Base-by-base conservation (phyloP, 441 rosid genomes). In the Hypseocharis bilobata region DNA sequence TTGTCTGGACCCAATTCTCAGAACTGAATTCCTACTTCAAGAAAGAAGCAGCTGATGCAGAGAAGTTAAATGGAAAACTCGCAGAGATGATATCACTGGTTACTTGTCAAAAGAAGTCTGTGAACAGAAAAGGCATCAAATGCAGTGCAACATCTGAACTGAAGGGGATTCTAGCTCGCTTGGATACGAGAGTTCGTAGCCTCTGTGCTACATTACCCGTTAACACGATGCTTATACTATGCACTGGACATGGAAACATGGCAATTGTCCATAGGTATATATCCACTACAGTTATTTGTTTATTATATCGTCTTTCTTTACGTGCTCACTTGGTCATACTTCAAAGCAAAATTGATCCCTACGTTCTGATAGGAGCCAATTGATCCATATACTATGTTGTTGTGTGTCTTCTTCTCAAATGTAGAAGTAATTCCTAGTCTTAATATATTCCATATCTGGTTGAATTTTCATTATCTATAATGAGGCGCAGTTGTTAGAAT, bases 211-310 rank as follows among this genome's bases (percentile, higher is more conserved):
- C 89, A 36, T 80, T 94, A 72, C 96, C 99, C 1, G 73, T 84
- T 3, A 94, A 91, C 71, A 60, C 94, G 64, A 82, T 91, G 97
- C 78, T 94, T 59, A 84, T 89, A 76, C 76, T 94, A 71, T 94
- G 96, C 84, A 88, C 97, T 0, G 97, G 96, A 59, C 99, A 91
- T 71, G 99, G 99, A 72, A 93, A 94, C 83, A 91, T 80, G 7
- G 88, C 94, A 47, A 75, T 80, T 59, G 94, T 91, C 62, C 83
- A 84, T 70, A 86, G 96, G 99, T 94, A 65, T 29, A 77, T 68
- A 29, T 61, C 13, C 44, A 0, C 51, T 16, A 8, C 56, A 51
- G 14, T 19, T 51, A 52, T 19, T 20, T 20, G 26, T 6, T 6
- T 20, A 52, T 52, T 52, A 16, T 26, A 13, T 20, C 27, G 23